Evolutionary conservation across 169 alveolate species (phyloP).

Genomic region (Plasmodium yoelii): DNA sequence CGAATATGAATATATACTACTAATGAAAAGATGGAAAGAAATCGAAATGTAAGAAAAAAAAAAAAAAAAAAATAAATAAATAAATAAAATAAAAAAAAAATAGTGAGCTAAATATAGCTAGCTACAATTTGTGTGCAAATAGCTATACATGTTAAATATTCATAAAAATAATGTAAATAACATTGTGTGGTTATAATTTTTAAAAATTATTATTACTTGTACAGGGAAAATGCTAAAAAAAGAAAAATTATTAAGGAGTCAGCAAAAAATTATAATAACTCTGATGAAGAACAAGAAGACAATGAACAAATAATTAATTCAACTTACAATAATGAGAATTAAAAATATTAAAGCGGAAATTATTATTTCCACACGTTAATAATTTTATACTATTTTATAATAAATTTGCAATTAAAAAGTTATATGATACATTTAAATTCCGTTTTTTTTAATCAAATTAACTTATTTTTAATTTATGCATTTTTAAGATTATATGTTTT

Average conservation of each 20-base stretch:
- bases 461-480: too few relatives aligned
- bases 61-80: too few relatives aligned
- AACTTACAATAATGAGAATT: constrained; percentile 31
- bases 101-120: constrained; percentile 3
- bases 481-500: too few relatives aligned
- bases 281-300: constrained; percentile 35
- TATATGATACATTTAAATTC: too few relatives aligned
- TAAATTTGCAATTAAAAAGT: too few relatives aligned
- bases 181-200: constrained; percentile 36
- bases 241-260: constrained; percentile 63
- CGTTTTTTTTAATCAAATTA: too few relatives aligned
- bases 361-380: constrained; percentile 15
- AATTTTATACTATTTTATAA: neutral
- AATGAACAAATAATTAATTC: constrained; percentile 24
- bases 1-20: constrained; percentile 87
- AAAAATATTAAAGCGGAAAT: constrained; percentile 22
- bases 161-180: constrained; percentile 16
- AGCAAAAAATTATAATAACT: constrained; percentile 6
- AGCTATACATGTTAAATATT: constrained; percentile 10
- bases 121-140: neutral
- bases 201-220: constrained; percentile 13
- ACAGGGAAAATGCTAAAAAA: constrained; percentile 74
- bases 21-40: constrained; percentile 86
- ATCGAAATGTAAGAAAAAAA: constrained; percentile 77
- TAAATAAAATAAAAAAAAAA: constrained; percentile 41